These are phyloP conservation scores for Clitopilus passeckerianus DNA, from an alignment of 768 basidiomycete species.

Conservation along the genomic window DNA sequence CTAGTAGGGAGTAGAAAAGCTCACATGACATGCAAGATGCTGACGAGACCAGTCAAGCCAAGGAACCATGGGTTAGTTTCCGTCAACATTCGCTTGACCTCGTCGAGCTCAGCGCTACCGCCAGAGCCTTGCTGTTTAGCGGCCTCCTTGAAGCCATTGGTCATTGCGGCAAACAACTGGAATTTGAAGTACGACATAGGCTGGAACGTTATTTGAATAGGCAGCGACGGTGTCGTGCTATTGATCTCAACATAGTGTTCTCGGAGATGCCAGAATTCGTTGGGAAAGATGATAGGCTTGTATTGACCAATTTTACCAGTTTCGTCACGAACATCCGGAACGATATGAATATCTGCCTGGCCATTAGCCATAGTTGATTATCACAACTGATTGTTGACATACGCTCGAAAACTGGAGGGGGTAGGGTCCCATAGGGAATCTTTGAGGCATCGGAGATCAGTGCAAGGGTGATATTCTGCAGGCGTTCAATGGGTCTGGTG, in stretches of 20 bases:
- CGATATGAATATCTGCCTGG: conserved; percentile 55
- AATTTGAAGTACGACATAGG: conserved; percentile 87
- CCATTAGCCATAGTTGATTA: conserved; percentile 6
- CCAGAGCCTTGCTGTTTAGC: conserved; percentile 66
- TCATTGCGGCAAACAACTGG: conserved; percentile 81
- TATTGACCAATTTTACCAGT: conserved; percentile 67
- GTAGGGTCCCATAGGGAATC: conserved; percentile 49
- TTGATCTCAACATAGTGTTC: conserved; percentile 85
- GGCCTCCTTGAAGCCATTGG: conserved; percentile 83
- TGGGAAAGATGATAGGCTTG: conserved; percentile 87
- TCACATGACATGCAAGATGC: conserved; percentile 82
- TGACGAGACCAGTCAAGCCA: conserved; percentile 77
- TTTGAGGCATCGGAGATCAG: conserved; percentile 68
- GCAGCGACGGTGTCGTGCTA: conserved; percentile 69
- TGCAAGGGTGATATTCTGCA: conserved; percentile 84
- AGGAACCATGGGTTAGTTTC: conserved; percentile 90
- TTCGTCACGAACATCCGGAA: conserved; percentile 54
- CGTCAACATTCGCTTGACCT: conserved; percentile 90
- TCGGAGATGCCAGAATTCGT: conserved; percentile 92
- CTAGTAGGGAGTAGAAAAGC: conserved; percentile 22
- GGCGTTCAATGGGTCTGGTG: background rate
- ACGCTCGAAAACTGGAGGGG: conserved; percentile 62
- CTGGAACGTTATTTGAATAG: conserved; percentile 78
- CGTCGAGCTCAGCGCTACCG: conserved; percentile 76
- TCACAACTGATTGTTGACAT: conserved; percentile 20